Evolutionary conservation across 306 rosid species (phyloP).

Genomic region (Purshia tridentata): DNA sequence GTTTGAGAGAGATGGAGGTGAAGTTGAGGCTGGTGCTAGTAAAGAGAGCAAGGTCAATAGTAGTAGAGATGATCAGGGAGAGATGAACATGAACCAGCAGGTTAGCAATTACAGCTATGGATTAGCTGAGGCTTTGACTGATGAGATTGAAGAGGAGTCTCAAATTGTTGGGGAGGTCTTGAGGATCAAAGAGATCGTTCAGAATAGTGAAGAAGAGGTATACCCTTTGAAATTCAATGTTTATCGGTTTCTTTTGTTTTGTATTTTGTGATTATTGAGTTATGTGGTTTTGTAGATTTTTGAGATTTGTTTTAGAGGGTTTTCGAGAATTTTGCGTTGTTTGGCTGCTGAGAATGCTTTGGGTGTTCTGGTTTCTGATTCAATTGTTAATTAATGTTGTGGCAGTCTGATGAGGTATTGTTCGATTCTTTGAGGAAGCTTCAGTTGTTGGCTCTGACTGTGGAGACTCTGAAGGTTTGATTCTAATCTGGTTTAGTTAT

Average conservation of each 20-base stretch:
- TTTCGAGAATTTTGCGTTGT: not conserved
- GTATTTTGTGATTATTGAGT: slow-evolving; percentile 11
- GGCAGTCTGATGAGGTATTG: slow-evolving; percentile 73
- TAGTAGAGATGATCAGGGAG: slow-evolving; percentile 47
- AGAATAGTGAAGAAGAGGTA: slow-evolving; percentile 53
- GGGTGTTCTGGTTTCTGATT: slow-evolving; percentile 25
- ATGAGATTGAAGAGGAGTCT: slow-evolving; percentile 76
- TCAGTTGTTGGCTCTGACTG: slow-evolving; percentile 63
- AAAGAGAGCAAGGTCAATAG: slow-evolving; percentile 80
- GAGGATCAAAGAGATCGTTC: slow-evolving; percentile 70
- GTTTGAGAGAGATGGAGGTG: slow-evolving; percentile 39
- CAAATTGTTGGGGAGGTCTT: slow-evolving; percentile 56
- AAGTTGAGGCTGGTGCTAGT: slow-evolving; percentile 65
- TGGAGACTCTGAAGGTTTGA: slow-evolving; percentile 71
- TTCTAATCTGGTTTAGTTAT: slow-evolving; percentile 26
- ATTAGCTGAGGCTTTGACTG: slow-evolving; percentile 91
- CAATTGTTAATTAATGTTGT: slow-evolving; percentile 28
- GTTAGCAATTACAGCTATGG: slow-evolving; percentile 63
- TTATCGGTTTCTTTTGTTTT: not conserved
- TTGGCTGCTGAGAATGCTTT: slow-evolving; percentile 21
- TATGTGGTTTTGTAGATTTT: not conserved
- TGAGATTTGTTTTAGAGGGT: not conserved
- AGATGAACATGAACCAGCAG: slow-evolving; percentile 39
- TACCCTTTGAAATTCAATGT: no score
- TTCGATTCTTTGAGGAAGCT: slow-evolving; percentile 86